Evolutionary conservation across 257 asterid genomes (phyloP).

Genomic region (Coffea eugenioides): DNA sequence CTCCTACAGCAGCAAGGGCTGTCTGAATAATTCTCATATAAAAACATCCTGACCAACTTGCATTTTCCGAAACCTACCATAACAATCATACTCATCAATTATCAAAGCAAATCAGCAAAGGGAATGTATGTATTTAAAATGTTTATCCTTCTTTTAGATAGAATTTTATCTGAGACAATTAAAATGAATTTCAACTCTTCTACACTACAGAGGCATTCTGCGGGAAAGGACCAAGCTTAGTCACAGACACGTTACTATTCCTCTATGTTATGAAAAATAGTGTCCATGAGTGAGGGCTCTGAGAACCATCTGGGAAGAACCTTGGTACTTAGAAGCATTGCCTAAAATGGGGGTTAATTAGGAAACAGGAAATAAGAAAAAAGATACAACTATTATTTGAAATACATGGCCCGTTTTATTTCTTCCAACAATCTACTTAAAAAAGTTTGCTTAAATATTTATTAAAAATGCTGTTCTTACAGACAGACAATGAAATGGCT

Average conservation of each 20-base stretch:
- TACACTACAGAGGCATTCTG: background rate
- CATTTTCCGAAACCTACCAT: slow-evolving; percentile 90
- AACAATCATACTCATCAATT: slow-evolving; percentile 23
- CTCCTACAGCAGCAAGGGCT: slow-evolving; percentile 96
- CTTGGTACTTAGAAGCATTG: background rate
- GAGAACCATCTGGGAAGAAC: background rate
- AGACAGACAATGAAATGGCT: background rate
- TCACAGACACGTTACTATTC: background rate
- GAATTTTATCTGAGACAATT: background rate
- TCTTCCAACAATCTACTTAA: background rate
- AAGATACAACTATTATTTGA: background rate
- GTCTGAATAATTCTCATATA: slow-evolving; percentile 88
- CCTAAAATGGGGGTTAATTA: background rate
- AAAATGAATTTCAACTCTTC: background rate
- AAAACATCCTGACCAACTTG: slow-evolving; percentile 99
- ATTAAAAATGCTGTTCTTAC: background rate
- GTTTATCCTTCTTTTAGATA: background rate
- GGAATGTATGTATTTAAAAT: too few species aligned
- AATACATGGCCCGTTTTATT: background rate
- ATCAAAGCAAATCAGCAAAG: slow-evolving; percentile 17
- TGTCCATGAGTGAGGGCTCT: background rate
- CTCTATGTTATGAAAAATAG: background rate
- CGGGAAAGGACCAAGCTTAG: background rate
- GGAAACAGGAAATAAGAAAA: background rate
- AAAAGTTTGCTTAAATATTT: background rate